Evolutionary conservation across 441 rosid genomes (phyloP), one percentile per base, ranked within the genome.

Genomic region (Rhodomyrtus psidioides): DNA sequence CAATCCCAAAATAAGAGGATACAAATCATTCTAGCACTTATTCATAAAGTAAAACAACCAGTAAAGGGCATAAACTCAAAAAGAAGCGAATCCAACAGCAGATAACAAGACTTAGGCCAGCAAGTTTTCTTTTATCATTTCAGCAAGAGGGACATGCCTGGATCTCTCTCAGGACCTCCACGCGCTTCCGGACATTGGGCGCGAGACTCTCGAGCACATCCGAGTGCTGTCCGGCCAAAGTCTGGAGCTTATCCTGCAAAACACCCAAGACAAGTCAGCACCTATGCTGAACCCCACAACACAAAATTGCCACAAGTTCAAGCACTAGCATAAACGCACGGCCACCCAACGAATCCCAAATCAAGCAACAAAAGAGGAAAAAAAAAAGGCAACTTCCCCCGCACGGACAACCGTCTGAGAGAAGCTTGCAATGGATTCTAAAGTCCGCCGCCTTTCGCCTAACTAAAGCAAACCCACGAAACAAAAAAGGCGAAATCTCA

Each of bases 91-190:
- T 82, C 56, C 1, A 82, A 39, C 84, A 82, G 51, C 28, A 55
- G n/a, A 49, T n/a, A 49, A 51, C 54, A 53, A 59, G 49, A 65
- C 23, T 30, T 7, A 24, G 57, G 16, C 26, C 26, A 39, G 9
- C 49, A 16, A n/a, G 23, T 27, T 51, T 9, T 49, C 57, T 1
- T 26, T 0, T 28, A 13, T 12, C 26, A 8, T 3, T 44, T 85
- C 60, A 85, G 23, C 85, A 82, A 81, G 49, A 70, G 53, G 12
- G 6, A 84, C 92, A 70, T 83, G 83, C 99, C 94, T 97, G 99
- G 81, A 96, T 94, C 91, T 93, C 98, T 85, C 95, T 91, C n/a
- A 97, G 97, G 87, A 87, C 91, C 86, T 97, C 98, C 2, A 96
- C 99, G 70, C 99, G 99, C 91, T 93, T 92, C 92, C 92, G 91